Percentiles rank a stretch among this genome's conserved stretches.
These are phyloP conservation scores for Apiotrichum laibachii DNA, from an alignment of 1,284 basidiomycete species.

Conservation along the genomic window DNA sequence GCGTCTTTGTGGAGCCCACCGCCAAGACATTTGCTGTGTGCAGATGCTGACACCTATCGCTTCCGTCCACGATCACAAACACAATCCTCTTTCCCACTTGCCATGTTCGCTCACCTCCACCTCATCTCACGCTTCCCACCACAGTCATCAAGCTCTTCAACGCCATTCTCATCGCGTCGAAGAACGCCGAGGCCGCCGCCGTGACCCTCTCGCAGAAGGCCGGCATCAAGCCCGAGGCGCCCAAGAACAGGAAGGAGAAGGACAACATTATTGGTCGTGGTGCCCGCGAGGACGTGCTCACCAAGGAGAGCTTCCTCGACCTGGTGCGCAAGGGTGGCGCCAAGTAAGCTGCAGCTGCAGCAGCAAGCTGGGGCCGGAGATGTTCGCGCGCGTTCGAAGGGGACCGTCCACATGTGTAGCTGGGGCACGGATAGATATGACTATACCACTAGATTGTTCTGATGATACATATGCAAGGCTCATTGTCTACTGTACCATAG, in stretches of 20 bases:
- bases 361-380: background rate
- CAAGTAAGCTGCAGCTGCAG: conserved; percentile 3
- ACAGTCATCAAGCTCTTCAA: conserved; percentile 54
- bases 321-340: conserved; percentile 46
- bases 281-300: conserved; percentile 45
- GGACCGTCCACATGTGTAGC: background rate
- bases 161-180: conserved; percentile 50
- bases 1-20: background rate
- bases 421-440: background rate
- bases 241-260: conserved; percentile 45
- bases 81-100: background rate
- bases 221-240: conserved; percentile 39
- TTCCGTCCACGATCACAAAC: background rate
- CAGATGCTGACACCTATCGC: background rate
- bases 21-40: background rate
- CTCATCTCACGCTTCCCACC: background rate
- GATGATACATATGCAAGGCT: background rate
- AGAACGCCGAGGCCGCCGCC: conserved; percentile 38
- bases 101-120: background rate
- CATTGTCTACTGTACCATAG: background rate
- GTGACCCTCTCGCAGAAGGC: conserved; percentile 31
- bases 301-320: conserved; percentile 53
- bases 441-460: conserved; percentile 1
- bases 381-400: background rate
- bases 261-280: conserved; percentile 51